A percentile compares a stretch with the other conserved stretches of the same genome.
phyloP scores from a whole-genome alignment of 148 eudicot genomes.

The Heliosperma pusillum region DNA sequence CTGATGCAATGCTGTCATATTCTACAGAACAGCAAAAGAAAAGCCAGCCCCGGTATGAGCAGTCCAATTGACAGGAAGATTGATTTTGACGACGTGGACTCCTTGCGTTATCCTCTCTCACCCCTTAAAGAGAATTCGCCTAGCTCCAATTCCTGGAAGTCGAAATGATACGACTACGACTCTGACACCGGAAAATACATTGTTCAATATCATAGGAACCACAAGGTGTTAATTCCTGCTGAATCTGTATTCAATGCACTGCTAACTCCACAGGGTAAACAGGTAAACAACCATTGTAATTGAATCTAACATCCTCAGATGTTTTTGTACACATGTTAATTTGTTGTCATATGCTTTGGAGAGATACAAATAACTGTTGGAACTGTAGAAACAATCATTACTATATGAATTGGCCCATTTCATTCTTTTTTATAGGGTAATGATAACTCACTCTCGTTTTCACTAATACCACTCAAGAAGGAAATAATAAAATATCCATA shows the following conservation, averaged over 20 bases:
- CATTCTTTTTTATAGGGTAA: too few relatives aligned
- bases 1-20: background rate
- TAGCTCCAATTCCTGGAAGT: slow-evolving; percentile 42
- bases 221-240: background rate
- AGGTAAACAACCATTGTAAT: slow-evolving; percentile 3
- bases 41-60: slow-evolving; percentile 50
- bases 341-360: background rate
- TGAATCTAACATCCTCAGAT: slow-evolving; percentile 11
- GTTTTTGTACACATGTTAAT: slow-evolving; percentile 7
- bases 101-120: slow-evolving; percentile 59
- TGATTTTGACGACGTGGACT: slow-evolving; percentile 47
- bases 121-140: slow-evolving; percentile 64
- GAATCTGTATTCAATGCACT: slow-evolving; percentile 20
- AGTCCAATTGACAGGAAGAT: slow-evolving; percentile 63
- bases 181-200: background rate
- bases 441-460: too few relatives aligned
- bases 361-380: background rate
- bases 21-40: slow-evolving; percentile 67
- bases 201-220: background rate
- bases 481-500: too few relatives aligned
- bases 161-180: background rate
- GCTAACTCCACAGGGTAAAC: slow-evolving; percentile 18
- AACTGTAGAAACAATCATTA: too few relatives aligned
- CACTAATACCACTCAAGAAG: too few relatives aligned
- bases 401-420: too few relatives aligned